Base-by-base conservation (phyloP, 2,329 filamentous ascomycete species). In the Clonostachys sp. region DNA sequence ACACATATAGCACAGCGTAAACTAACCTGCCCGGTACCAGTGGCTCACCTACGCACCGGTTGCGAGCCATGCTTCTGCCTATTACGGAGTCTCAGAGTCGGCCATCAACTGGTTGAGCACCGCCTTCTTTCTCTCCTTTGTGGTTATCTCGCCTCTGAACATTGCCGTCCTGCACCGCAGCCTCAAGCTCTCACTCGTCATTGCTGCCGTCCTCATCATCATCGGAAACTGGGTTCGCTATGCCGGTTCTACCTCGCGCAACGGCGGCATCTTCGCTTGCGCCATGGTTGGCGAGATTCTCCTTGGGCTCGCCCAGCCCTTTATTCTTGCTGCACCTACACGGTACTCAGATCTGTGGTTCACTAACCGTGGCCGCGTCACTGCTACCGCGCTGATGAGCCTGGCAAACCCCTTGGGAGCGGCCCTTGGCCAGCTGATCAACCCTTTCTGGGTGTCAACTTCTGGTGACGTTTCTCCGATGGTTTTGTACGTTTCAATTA, bases 291-390 rank as follows among this genome's bases (percentile, higher is more conserved):
- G 92, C 5, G 92, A 97, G 70, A 86, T 97, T 62, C 65, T 99
- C 50, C 90, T 88, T 45, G 94, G 92, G 1, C 76, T 96, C 38
- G 84, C 90, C 1, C 94, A 99, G 62, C 91, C 94, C 0, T 97
- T 97, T 64, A 89, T 95, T 12, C 80, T 97, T 10, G 84, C 87
- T 7, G 90, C 92, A 1, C 92, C 94, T 1, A 92, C 94, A 1
- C 77, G 89, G 51, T 99, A 95, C 67, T 94, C 89, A 47, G 91
- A 96, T 62, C 73, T 96, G 50, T 97, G 94, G 94, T 97, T 97
- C 68, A 91, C 89, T 2, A 84, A 87, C 57, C 72, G 75, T 12
- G 92, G 91, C 8, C 82, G 94, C 47, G 88, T 96, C 12, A 86
- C 87, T 46, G 92, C 92, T 16, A 97, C 92, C 1, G 94, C 92